Conservation (phyloP, 352 stramenopile species). For the Globisporangium spiculum region DNA sequence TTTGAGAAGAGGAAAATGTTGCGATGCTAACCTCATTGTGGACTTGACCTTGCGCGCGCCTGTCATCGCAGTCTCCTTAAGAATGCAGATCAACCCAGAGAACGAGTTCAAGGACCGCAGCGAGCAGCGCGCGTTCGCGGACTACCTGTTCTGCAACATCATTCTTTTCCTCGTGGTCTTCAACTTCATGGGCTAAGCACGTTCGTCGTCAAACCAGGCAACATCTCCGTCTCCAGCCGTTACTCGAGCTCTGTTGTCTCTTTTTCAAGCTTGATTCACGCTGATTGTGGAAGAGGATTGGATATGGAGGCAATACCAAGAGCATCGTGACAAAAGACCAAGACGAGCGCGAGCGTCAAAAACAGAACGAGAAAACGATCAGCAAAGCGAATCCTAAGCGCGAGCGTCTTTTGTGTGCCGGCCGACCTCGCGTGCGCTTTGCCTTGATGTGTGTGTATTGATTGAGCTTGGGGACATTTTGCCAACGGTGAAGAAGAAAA, state of each 20-base stretch:
- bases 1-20: neutral
- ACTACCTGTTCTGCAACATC: slow-evolving; percentile 93
- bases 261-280: neutral
- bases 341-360: neutral
- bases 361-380: neutral
- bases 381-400: neutral
- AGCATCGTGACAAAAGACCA: neutral
- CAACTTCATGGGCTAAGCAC: slow-evolving; percentile 91
- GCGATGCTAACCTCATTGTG: neutral
- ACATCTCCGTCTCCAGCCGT: neutral
- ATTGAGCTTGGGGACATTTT: slow-evolving; percentile 2
- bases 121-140: slow-evolving; percentile 85
- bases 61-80: slow-evolving; percentile 66
- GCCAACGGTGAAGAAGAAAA: neutral
- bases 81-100: slow-evolving; percentile 89
- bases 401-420: neutral
- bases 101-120: slow-evolving; percentile 83
- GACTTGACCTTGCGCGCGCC: neutral
- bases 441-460: slow-evolving; percentile 2
- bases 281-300: neutral
- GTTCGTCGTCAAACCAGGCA: neutral
- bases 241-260: neutral
- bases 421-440: neutral
- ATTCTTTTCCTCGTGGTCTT: slow-evolving; percentile 92
- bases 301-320: neutral